Conservation (phyloP, 2,329 filamentous ascomycete species). For the Colletotrichum sp. region DNA sequence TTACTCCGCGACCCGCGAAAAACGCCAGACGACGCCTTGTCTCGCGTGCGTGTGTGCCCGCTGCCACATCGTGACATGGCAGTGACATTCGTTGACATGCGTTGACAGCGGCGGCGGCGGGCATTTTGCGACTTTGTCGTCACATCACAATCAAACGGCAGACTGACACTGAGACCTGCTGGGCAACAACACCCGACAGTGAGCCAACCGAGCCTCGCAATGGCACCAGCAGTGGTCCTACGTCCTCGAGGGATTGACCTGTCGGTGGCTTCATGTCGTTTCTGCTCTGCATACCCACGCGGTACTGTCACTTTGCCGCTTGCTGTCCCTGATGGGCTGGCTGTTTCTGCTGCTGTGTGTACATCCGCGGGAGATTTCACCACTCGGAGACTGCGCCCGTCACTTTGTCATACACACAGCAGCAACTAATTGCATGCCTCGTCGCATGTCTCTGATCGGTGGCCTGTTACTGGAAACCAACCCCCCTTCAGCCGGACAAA, state of each 20-base stretch:
- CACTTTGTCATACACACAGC: not conserved
- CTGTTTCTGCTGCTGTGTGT: not conserved
- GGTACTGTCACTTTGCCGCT: not conserved
- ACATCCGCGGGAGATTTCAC: not conserved
- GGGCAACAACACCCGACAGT: not conserved
- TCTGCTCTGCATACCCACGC: not conserved
- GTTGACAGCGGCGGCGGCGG: not conserved
- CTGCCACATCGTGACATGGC: not conserved
- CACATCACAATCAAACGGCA: not conserved
- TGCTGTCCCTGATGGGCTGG: not conserved
- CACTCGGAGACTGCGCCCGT: not conserved
- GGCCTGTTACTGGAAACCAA: not conserved
- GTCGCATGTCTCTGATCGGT: not conserved
- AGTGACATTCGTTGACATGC: not conserved
- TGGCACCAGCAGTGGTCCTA: not conserved
- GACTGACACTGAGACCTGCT: not conserved
- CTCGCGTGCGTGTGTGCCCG: not conserved
- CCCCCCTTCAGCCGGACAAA: not conserved
- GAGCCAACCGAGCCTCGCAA: not conserved
- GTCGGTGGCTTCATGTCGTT: not conserved
- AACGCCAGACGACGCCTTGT: not conserved
- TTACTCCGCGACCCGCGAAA: conserved; percentile 1
- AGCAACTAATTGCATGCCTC: not conserved
- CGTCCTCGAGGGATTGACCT: not conserved
- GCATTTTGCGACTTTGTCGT: not conserved